These are phyloP conservation scores for Diaporthe caulivora DNA, from an alignment of 2,329 filamentous ascomycete species.

Conservation along the genomic window DNA sequence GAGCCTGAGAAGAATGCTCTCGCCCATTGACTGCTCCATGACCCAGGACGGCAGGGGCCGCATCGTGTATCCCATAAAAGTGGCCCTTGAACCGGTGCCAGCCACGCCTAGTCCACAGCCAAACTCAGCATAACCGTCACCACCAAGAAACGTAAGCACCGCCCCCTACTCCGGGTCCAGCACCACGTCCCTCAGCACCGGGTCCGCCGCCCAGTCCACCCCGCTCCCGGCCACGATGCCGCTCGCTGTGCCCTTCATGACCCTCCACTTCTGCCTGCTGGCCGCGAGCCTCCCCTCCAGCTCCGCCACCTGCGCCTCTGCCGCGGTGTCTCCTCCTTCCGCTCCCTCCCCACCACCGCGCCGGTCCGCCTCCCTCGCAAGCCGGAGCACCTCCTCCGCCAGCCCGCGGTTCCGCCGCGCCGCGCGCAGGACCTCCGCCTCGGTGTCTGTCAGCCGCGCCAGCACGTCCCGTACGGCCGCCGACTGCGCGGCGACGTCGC, in stretches of 20 bases:
- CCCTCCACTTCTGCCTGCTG: slow-evolving; percentile 76
- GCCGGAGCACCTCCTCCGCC: slow-evolving; percentile 71
- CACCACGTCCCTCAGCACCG: slow-evolving; percentile 76
- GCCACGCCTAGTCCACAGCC: not conserved
- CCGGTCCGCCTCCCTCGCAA: slow-evolving; percentile 70
- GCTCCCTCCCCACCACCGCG: slow-evolving; percentile 52
- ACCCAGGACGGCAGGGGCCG: not conserved
- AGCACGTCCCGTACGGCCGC: slow-evolving; percentile 63
- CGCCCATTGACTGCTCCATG: not conserved
- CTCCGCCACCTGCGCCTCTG: slow-evolving; percentile 67
- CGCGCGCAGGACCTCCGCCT: slow-evolving; percentile 68
- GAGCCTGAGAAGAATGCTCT: not conserved
- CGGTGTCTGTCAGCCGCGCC: slow-evolving; percentile 66
- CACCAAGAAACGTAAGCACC: not conserved
- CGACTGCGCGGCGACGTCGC: slow-evolving; percentile 71
- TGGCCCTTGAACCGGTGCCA: not conserved
- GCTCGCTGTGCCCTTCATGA: slow-evolving; percentile 83
- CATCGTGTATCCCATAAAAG: not conserved
- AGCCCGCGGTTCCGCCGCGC: slow-evolving; percentile 73
- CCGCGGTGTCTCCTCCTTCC: slow-evolving; percentile 53
- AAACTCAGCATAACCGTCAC: not conserved
- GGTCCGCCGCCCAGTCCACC: slow-evolving; percentile 82
- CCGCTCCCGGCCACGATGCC: slow-evolving; percentile 85
- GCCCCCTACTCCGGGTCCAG: slow-evolving; percentile 70
- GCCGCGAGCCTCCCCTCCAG: slow-evolving; percentile 71